These are phyloP conservation scores for Globisporangium cederbergense DNA, from an alignment of 352 stramenopile genomes.

Conservation along the genomic window DNA sequence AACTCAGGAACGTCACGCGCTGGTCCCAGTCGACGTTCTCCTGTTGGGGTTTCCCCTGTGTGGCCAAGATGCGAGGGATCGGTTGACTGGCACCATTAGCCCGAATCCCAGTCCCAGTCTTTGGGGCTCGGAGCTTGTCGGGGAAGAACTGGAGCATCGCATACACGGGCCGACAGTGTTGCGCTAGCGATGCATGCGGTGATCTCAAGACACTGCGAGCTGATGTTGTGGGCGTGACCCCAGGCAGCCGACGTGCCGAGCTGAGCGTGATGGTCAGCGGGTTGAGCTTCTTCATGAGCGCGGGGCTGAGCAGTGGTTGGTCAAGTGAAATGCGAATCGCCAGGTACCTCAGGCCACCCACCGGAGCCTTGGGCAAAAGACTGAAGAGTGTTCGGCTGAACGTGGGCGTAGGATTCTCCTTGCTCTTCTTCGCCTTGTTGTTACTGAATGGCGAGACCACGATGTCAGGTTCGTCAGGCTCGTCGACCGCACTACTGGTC, in stretches of 20 bases:
- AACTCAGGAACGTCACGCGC: conserved; percentile 52
- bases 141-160: conserved; percentile 53
- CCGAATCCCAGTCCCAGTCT: not conserved
- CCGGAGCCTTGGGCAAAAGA: conserved; percentile 12
- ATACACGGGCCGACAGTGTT: conserved; percentile 57
- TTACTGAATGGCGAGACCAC: not conserved
- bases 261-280: conserved; percentile 60
- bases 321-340: conserved; percentile 49
- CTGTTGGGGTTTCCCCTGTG: conserved; percentile 31
- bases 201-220: conserved; percentile 19
- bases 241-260: conserved; percentile 44
- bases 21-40: conserved; percentile 38
- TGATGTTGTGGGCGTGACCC: conserved; percentile 21
- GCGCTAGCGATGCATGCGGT: conserved; percentile 35
- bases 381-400: conserved; percentile 28
- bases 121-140: conserved; percentile 20
- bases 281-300: conserved; percentile 50
- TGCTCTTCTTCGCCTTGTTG: conserved; percentile 3
- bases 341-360: conserved; percentile 35
- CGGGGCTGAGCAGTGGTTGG: conserved; percentile 36
- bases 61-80: conserved; percentile 16
- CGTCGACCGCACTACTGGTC: conserved; percentile 6
- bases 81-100: not conserved
- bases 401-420: conserved; percentile 5
- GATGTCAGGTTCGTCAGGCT: not conserved